phyloP scores from a whole-genome alignment of 495 filamentous ascomycete species.

The Neurospora sp. region DNA sequence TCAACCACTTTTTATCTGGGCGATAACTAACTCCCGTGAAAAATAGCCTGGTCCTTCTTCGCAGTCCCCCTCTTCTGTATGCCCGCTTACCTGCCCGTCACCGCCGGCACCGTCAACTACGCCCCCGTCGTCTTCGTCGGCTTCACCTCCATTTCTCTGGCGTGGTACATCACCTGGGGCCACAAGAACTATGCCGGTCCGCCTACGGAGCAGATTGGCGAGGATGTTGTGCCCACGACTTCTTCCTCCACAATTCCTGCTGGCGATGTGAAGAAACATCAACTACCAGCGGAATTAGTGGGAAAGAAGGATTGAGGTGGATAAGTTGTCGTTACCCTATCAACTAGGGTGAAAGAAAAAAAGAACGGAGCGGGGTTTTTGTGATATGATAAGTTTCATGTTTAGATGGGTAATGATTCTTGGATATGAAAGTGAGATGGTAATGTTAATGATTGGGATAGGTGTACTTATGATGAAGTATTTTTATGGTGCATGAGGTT shows the following conservation, averaged over 20 bases:
- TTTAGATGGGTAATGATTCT: background rate
- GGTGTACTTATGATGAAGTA: background rate
- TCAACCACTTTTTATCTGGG: background rate
- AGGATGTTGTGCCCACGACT: background rate
- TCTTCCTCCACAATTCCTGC: background rate
- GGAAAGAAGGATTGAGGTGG: background rate
- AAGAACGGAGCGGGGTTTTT: no score
- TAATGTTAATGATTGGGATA: background rate
- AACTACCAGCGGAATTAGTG: no score
- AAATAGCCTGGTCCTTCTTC: conserved; percentile 47
- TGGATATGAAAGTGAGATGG: background rate
- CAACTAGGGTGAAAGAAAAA: no score
- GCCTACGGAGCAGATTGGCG: conserved; percentile 26
- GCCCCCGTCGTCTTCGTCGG: conserved; percentile 53
- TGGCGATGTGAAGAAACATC: background rate
- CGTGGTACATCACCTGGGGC: conserved; percentile 44
- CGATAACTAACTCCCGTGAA: background rate
- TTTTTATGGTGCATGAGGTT: background rate
- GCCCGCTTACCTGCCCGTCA: conserved; percentile 50
- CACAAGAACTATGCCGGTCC: conserved; percentile 62
- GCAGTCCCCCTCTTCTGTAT: conserved; percentile 58
- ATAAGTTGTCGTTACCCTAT: no score
- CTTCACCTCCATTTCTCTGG: conserved; percentile 40
- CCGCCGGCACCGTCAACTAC: conserved; percentile 50
- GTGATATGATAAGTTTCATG: no score